A percentile compares a stretch with the other conserved stretches of the same genome.
Conservation (phyloP, 495 filamentous ascomycete species). For the Hypoxylon cercidicola region DNA sequence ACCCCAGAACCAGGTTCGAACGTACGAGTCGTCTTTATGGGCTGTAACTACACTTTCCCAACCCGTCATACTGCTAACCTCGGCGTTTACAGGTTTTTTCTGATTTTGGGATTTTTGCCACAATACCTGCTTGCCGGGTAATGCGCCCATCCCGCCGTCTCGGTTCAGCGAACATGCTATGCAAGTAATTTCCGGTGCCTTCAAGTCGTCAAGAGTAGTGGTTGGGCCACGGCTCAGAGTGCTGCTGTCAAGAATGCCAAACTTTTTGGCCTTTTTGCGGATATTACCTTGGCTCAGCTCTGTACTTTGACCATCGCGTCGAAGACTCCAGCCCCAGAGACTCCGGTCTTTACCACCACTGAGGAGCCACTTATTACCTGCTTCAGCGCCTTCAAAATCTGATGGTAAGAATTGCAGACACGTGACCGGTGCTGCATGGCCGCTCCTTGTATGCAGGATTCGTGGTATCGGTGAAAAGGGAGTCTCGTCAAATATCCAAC, state of each 20-base stretch:
- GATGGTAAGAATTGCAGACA: constrained; percentile 83
- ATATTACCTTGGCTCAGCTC: constrained; percentile 91
- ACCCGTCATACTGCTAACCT: constrained; percentile 76
- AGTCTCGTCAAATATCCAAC: constrained; percentile 92
- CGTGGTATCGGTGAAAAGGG: constrained; percentile 86
- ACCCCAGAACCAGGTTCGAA: constrained; percentile 97
- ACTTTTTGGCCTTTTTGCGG: constrained; percentile 84
- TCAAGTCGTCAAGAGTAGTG: constrained; percentile 76
- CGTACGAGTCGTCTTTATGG: constrained; percentile 85
- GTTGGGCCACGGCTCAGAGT: constrained; percentile 60
- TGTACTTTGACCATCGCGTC: constrained; percentile 91
- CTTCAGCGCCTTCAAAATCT: constrained; percentile 88
- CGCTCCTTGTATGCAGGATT: constrained; percentile 82
- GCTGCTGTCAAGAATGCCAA: constrained; percentile 68
- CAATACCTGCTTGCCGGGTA: constrained; percentile 72
- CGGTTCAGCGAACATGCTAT: constrained; percentile 91
- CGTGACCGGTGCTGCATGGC: constrained; percentile 87
- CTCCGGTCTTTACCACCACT: constrained; percentile 88
- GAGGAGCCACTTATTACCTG: constrained; percentile 91
- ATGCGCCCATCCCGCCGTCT: constrained; percentile 88
- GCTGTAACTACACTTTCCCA: constrained; percentile 98
- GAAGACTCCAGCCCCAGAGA: constrained; percentile 94
- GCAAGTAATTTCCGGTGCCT: constrained; percentile 87
- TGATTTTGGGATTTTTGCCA: constrained; percentile 78
- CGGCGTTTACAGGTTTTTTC: constrained; percentile 65